Evolutionary conservation across 768 basidiomycete genomes (phyloP).

Genomic region (Boletellus sp.): DNA sequence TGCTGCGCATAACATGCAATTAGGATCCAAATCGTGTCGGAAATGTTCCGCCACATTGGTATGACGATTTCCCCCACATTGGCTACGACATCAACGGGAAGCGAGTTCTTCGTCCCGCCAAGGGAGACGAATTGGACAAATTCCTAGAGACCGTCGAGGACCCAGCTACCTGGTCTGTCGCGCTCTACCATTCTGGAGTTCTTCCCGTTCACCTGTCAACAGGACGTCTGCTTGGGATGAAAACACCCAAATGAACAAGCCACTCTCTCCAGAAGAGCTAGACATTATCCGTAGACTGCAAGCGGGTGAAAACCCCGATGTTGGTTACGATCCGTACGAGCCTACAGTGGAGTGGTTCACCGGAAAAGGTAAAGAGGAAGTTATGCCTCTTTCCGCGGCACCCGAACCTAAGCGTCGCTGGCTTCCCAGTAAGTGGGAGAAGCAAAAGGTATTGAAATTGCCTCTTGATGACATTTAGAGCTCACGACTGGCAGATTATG

Average conservation of each 20-base stretch:
- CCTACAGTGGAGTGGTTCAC: constrained; percentile 97
- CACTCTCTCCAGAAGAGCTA: constrained; percentile 84
- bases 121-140: constrained; percentile 95
- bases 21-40: constrained; percentile 95
- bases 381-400: constrained; percentile 87
- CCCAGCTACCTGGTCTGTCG: constrained; percentile 74
- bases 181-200: background rate
- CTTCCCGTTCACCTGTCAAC: constrained; percentile 1
- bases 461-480: background rate
- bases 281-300: constrained; percentile 94
- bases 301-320: constrained; percentile 87
- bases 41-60: constrained; percentile 96
- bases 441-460: constrained; percentile 73
- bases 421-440: constrained; percentile 99
- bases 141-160: constrained; percentile 94
- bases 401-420: constrained; percentile 96
- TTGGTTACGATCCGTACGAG: constrained; percentile 86
- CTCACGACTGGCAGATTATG: constrained; percentile 66
- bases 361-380: constrained; percentile 89
- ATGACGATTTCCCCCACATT: constrained; percentile 98
- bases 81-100: constrained; percentile 96
- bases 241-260: constrained; percentile 78
- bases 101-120: constrained; percentile 88
- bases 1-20: constrained; percentile 4
- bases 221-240: constrained; percentile 95